Evolutionary conservation across 768 basidiomycete genomes (phyloP).

Genomic region (Rhizopogon roseolus): DNA sequence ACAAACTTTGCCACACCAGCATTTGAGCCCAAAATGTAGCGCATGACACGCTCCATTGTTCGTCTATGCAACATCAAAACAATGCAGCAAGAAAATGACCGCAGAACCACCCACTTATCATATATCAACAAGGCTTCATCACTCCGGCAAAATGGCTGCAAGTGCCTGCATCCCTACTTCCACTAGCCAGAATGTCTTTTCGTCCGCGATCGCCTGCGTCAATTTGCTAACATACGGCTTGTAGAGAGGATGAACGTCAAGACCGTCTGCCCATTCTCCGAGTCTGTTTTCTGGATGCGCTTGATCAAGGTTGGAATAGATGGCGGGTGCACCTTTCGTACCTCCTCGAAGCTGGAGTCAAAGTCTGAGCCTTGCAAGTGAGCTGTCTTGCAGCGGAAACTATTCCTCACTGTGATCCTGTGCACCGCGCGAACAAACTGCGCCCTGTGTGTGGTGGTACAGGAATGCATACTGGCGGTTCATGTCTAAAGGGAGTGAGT

Average conservation of each 20-base stretch:
- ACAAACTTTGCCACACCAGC: constrained; percentile 81
- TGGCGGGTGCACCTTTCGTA: constrained; percentile 80
- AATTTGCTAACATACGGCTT: constrained; percentile 75
- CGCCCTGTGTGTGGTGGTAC: no score
- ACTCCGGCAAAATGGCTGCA: constrained; percentile 55
- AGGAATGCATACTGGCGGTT: no score
- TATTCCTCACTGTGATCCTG: no score
- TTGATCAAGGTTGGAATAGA: no score
- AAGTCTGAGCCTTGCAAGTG: constrained; percentile 49
- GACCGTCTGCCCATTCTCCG: no score
- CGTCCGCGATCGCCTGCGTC: constrained; percentile 64
- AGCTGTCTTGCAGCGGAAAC: constrained; percentile 11
- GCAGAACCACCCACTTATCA: constrained; percentile 56
- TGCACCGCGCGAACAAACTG: no score
- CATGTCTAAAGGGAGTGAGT: no score
- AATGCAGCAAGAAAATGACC: background rate
- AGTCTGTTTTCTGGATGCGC: no score
- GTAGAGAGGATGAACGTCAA: constrained; percentile 84
- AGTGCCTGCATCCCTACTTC: constrained; percentile 76
- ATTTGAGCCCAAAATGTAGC: constrained; percentile 55
- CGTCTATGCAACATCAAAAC: constrained; percentile 37
- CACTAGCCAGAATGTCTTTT: constrained; percentile 47
- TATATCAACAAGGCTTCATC: constrained; percentile 52
- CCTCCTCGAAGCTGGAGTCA: constrained; percentile 57
- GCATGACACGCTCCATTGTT: constrained; percentile 57